phyloP scores from a whole-genome alignment of 139 green algal species.

The Micromonas pusilla region DNA sequence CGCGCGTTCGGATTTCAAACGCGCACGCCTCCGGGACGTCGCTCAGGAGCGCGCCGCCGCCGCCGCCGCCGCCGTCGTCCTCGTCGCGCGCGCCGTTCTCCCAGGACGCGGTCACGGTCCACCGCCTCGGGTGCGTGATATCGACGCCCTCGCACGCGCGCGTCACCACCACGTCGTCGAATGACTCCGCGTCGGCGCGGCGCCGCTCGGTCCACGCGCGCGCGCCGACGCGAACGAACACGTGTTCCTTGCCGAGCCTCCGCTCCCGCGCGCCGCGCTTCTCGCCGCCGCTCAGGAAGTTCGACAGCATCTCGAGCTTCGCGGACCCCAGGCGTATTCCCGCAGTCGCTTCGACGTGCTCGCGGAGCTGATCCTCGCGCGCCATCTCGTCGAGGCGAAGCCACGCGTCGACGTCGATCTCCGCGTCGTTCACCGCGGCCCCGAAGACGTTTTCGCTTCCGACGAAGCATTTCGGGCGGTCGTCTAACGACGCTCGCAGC shows the following conservation, averaged over 20 bases:
- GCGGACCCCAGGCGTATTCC: not conserved
- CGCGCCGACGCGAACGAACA: not conserved
- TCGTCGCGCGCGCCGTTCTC: not conserved
- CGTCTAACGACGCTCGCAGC: not conserved
- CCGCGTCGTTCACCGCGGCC: not conserved
- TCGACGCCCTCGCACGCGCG: not conserved
- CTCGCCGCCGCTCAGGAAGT: not conserved
- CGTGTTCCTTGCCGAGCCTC: not conserved
- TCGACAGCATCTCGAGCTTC: not conserved
- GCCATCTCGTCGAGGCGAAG: not conserved
- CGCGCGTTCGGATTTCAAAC: not conserved
- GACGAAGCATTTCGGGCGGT: not conserved
- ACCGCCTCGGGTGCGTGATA: not conserved
- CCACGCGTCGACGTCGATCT: not conserved
- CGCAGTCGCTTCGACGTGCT: not conserved
- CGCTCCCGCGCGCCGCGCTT: not conserved
- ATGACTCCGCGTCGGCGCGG: not conserved
- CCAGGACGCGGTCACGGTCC: not conserved
- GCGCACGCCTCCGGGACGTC: not conserved
- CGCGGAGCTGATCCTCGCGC: not conserved
- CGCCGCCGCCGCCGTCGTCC: too few relatives aligned
- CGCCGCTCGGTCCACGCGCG: not conserved
- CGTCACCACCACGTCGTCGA: not conserved
- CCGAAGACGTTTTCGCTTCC: not conserved
- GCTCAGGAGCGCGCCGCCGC: not conserved